Conservation (phyloP, 495 filamentous ascomycete species). For the Tuber melanosporum region DNA sequence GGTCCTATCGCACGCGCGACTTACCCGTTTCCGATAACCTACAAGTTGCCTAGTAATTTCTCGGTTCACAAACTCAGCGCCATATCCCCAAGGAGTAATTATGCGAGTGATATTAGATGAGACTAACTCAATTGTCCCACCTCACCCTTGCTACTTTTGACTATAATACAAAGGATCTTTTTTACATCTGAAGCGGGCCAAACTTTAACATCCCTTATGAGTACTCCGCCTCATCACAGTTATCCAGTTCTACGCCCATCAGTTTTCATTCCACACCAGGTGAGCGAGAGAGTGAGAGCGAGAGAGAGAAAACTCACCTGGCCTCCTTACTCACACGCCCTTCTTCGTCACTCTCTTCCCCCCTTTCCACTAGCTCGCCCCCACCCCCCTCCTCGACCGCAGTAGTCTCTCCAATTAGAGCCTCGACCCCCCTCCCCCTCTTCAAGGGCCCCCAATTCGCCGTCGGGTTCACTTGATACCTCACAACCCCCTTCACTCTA, state of each 20-base stretch:
- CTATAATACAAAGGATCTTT: neutral
- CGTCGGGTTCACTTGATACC: constrained; percentile 82
- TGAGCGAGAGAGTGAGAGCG: neutral
- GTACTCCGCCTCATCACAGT: neutral
- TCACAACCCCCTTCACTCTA: constrained; percentile 56
- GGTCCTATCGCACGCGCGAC: neutral
- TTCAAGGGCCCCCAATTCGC: constrained; percentile 92
- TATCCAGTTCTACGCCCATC: constrained; percentile 3
- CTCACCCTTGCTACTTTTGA: neutral
- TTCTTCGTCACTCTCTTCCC: neutral
- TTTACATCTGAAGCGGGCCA: neutral
- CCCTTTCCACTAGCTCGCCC: constrained; percentile 7
- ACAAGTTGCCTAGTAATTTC: neutral
- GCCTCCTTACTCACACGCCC: constrained; percentile 13
- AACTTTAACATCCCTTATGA: neutral
- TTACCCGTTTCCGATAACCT: no score
- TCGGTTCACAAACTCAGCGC: neutral
- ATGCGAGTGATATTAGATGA: neutral
- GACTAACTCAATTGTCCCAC: neutral
- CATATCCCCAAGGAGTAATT: neutral
- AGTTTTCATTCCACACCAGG: neutral
- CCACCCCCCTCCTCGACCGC: constrained; percentile 1
- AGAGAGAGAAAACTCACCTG: constrained; percentile 9
- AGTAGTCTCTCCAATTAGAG: constrained; percentile 2
- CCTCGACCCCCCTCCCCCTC: constrained; percentile 53